Base-by-base conservation (phyloP, 2,329 filamentous ascomycete species). In the Camillea tinctor region DNA sequence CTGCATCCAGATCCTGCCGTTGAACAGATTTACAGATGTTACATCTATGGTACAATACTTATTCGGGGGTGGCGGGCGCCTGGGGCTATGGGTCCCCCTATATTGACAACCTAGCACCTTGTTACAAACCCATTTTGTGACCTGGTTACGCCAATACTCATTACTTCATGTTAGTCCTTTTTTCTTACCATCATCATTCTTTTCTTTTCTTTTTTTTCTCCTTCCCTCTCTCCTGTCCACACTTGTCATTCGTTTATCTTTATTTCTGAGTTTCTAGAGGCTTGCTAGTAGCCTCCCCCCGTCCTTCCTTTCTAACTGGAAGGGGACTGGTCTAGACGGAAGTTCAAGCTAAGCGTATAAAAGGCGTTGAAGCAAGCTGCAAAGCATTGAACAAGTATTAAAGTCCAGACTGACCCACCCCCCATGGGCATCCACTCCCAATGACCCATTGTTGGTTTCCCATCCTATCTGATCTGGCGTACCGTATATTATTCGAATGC, bases 361-460 rank as follows among this genome's bases (percentile, higher is more conserved):
- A 9, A 67, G 63, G 56, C 54, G 26, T 22, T 60, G 40, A 60
- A 58, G 51, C 52, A 58, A 60, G 54, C 56, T 59, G 57, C 57
- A 40, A 60, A 52, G 23, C 58, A 57, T 55, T 58, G 52, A 57
- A 61, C 51, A 59, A 53, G 59, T 71, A 72, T 72, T 70, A 69
- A 71, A 69, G 60, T 61, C 65, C 60, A 69, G 56, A 54, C 58
- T 54, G 68, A 67, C 62, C 68, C 69, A 65, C 65, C 64, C 58
- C 65, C 57, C 51, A n/a, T 57, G 60, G 58, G 64, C 55, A 59
- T 49, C 62, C 59, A 64, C 60, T 63, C 57, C 60, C 56, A 58
- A 58, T 58, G 58, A 48, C 51, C 63, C 64, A 57, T 64, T 58
- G 26, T 63, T n/a, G 36, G 36, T 7, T n/a, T 44, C 60, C 57